Conservation (phyloP, 108 stramenopile species). For the Cylindrotheca closterium region DNA sequence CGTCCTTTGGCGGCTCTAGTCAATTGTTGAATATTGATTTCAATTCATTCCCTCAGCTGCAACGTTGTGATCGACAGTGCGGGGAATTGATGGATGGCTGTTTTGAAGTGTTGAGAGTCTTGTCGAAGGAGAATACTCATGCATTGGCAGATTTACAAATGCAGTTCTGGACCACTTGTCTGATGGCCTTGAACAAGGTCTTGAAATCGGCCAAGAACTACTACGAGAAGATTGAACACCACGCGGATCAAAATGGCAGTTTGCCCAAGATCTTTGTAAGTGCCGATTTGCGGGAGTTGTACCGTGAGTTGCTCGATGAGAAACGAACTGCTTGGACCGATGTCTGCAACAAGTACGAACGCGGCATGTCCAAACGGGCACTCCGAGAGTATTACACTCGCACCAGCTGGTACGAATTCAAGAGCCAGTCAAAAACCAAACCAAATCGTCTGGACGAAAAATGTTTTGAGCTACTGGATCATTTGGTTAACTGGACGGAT, state of each 20-base stretch:
- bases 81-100: constrained; percentile 1
- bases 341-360: not conserved
- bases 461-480: constrained; percentile 9
- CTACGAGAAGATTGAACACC: constrained; percentile 15
- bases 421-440: not conserved
- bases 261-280: constrained; percentile 15
- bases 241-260: constrained; percentile 21
- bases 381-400: constrained; percentile 29
- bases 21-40: constrained; percentile 4
- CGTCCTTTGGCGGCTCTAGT: not conserved
- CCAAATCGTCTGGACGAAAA: constrained; percentile 12
- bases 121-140: constrained; percentile 6
- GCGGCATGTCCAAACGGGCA: not conserved
- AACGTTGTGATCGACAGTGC: constrained; percentile 14
- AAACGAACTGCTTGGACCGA: constrained; percentile 14
- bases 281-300: constrained; percentile 7
- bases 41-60: constrained; percentile 6
- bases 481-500: constrained; percentile 21
- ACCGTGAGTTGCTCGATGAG: constrained; percentile 7
- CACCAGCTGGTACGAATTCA: constrained; percentile 4
- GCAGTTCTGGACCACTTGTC: constrained; percentile 17
- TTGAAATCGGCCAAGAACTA: constrained; percentile 13
- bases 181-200: constrained; percentile 7
- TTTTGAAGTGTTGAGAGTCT: constrained; percentile 4
- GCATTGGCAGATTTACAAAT: constrained; percentile 13